A percentile compares a stretch with the other conserved stretches of the same genome.
Evolutionary conservation across 768 basidiomycete species (phyloP).

Genomic region (Cubamyces sp.): DNA sequence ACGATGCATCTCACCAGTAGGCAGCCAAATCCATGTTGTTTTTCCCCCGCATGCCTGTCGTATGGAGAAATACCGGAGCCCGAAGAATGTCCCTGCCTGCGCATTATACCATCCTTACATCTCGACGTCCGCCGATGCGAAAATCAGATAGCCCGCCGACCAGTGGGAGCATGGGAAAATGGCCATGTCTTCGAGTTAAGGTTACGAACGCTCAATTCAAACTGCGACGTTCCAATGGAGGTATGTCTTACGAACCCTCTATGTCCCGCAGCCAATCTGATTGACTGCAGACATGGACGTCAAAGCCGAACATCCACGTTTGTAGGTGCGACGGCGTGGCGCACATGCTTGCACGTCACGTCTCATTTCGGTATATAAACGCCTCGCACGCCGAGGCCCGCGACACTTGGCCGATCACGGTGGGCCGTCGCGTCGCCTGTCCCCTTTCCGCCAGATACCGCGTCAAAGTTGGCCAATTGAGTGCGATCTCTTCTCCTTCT

Average conservation of each 20-base stretch:
- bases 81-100: constrained; percentile 19
- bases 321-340: constrained; percentile 1
- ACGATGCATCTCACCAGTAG: constrained; percentile 10
- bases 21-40: constrained; percentile 15
- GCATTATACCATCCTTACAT: constrained; percentile 16
- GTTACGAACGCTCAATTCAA: constrained; percentile 22
- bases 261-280: constrained; percentile 22
- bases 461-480: constrained; percentile 24
- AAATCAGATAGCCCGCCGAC: constrained; percentile 21
- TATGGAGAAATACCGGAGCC: constrained; percentile 27
- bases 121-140: constrained; percentile 20
- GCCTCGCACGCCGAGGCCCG: constrained; percentile 10
- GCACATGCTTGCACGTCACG: constrained; percentile 9
- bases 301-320: neutral
- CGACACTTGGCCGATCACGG: neutral
- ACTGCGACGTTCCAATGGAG: constrained; percentile 12
- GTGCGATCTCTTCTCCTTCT: constrained; percentile 25
- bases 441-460: constrained; percentile 17
- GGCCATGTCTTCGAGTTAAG: constrained; percentile 16
- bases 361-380: constrained; percentile 7
- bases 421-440: constrained; percentile 3
- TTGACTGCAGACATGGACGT: constrained; percentile 18
- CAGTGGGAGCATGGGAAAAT: constrained; percentile 28
- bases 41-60: constrained; percentile 26
- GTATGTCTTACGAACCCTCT: constrained; percentile 17